Evolutionary conservation across 2,329 filamentous ascomycete species (phyloP).

Genomic region (Diaporthe capsici): DNA sequence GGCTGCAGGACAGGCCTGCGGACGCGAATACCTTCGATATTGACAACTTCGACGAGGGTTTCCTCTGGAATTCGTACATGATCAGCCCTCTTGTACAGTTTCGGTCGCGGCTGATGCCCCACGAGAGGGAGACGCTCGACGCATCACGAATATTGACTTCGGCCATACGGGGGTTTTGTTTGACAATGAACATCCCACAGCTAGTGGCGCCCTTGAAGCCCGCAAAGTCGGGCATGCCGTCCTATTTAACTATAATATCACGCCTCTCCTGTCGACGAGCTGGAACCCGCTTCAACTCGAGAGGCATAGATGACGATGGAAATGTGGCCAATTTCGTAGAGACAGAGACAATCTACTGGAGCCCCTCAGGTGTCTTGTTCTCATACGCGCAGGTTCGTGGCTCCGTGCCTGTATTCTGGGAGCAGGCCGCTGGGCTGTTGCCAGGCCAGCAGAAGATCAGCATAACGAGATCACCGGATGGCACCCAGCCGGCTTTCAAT

Average conservation of each 20-base stretch:
- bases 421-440: conserved; percentile 88
- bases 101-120: conserved; percentile 81
- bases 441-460: conserved; percentile 96
- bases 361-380: conserved; percentile 82
- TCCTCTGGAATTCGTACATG: conserved; percentile 99
- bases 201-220: conserved; percentile 78
- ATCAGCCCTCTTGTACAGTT: conserved; percentile 93
- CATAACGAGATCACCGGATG: conserved; percentile 88
- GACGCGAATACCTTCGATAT: conserved; percentile 88
- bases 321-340: conserved; percentile 99
- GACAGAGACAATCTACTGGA: conserved; percentile 93
- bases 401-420: conserved; percentile 97
- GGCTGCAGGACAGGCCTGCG: conserved; percentile 86
- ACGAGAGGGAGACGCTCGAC: conserved; percentile 86
- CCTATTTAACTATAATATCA: conserved; percentile 90
- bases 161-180: conserved; percentile 92
- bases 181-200: conserved; percentile 87
- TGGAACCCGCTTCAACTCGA: conserved; percentile 95
- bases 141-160: conserved; percentile 89
- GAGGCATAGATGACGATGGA: conserved; percentile 97
- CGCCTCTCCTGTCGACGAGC: conserved; percentile 91
- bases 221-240: conserved; percentile 79
- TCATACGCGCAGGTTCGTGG: conserved; percentile 95
- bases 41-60: conserved; percentile 91
- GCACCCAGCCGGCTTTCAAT: conserved; percentile 94